A percentile compares a stretch with the other conserved stretches of the same genome.
These are phyloP conservation scores for Cordyceps fumosorosea DNA, from an alignment of 2,329 filamentous ascomycete genomes.

Conservation along the genomic window DNA sequence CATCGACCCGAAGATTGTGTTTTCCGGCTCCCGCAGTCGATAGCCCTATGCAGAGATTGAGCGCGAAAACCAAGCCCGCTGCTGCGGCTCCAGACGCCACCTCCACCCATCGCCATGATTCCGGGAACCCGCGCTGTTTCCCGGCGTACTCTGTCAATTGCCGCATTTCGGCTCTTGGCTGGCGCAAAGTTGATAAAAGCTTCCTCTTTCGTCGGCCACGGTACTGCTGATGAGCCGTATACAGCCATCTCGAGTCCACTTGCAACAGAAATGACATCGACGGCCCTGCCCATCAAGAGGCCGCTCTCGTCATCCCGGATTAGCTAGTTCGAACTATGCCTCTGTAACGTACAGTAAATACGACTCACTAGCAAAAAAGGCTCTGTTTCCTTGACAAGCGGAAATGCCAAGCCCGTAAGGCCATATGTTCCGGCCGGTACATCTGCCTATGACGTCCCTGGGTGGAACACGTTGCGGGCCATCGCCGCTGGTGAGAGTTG, in stretches of 20 bases:
- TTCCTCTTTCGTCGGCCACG: background rate
- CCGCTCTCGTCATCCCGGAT: background rate
- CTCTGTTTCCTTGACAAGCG: background rate
- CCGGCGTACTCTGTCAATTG: no score
- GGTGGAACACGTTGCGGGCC: background rate
- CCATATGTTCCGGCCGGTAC: background rate
- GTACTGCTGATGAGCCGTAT: no score
- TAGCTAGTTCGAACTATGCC: background rate
- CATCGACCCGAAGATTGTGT: background rate
- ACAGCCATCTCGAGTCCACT: no score
- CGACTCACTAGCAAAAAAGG: constrained; percentile 13
- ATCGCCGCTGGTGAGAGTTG: background rate
- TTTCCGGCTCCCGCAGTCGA: background rate
- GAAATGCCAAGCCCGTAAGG: background rate
- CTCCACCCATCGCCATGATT: no score
- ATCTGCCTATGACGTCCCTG: background rate
- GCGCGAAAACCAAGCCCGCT: background rate
- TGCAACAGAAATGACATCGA: background rate
- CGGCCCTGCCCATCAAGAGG: background rate
- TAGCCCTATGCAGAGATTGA: background rate
- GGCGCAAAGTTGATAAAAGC: background rate
- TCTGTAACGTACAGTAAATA: background rate
- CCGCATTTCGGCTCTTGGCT: no score
- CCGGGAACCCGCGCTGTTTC: no score
- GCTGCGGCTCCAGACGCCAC: background rate